Evolutionary conservation across 495 filamentous ascomycete genomes (phyloP).

Genomic region (Xylaria longipes): DNA sequence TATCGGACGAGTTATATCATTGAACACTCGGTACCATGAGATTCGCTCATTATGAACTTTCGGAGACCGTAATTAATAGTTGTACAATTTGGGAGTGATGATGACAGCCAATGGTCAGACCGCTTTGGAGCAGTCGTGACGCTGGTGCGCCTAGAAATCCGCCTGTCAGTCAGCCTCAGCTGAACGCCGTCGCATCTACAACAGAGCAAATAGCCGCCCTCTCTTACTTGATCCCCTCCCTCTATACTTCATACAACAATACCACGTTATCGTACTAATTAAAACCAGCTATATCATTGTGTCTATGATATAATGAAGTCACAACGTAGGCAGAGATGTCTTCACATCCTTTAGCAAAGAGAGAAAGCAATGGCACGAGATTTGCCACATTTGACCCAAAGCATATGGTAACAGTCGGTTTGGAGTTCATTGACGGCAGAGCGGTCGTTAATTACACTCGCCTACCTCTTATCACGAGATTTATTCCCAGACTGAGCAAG

Average conservation of each 20-base stretch:
- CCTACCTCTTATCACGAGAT: neutral
- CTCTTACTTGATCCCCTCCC: neutral
- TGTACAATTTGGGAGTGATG: neutral
- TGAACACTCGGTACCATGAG: neutral
- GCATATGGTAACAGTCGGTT: neutral
- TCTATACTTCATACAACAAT: neutral
- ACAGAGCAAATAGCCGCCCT: neutral
- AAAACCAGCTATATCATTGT: neutral
- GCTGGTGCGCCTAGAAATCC: neutral
- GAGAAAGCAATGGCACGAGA: neutral
- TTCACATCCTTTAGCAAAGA: neutral
- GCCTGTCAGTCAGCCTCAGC: constrained; percentile 3
- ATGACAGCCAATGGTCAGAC: neutral
- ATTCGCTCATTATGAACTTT: neutral
- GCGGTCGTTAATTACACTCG: neutral
- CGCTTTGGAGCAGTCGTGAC: neutral
- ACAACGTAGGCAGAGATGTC: neutral
- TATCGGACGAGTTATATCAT: neutral
- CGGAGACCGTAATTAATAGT: neutral
- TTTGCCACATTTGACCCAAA: neutral
- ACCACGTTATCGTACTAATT: neutral
- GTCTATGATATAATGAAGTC: neutral
- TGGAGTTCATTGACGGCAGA: neutral
- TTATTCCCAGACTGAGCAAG: neutral
- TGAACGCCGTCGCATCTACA: neutral